A percentile compares a stretch with the other conserved stretches of the same genome.
These are phyloP conservation scores for Spergularia azorica DNA, from an alignment of 179 eudicot species.

Conservation along the genomic window DNA sequence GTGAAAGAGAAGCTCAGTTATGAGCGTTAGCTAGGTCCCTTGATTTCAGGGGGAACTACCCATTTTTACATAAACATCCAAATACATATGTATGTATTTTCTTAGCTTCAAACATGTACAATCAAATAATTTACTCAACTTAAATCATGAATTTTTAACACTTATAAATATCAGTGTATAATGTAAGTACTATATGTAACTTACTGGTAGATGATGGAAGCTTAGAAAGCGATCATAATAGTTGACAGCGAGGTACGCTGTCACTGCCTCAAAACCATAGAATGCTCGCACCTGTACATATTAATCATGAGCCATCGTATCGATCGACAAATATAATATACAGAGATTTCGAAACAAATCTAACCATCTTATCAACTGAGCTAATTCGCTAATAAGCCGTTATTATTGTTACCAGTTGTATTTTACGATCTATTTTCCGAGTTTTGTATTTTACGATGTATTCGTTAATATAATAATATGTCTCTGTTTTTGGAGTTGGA, in stretches of 20 bases:
- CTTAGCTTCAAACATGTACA: background rate
- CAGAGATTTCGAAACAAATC: no score
- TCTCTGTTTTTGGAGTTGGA: no score
- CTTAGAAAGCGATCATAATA: conserved; percentile 72
- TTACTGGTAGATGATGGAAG: conserved; percentile 67
- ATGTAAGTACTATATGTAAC: background rate
- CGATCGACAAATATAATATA: no score
- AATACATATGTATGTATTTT: background rate
- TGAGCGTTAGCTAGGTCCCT: conserved; percentile 4
- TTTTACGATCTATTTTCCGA: no score
- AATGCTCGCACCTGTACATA: conserved; percentile 58
- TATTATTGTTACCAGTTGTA: no score
- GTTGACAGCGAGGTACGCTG: conserved; percentile 86
- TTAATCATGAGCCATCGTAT: no score
- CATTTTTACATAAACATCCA: background rate
- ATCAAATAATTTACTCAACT: background rate
- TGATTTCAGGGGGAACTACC: background rate
- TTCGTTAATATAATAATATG: no score
- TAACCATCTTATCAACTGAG: no score
- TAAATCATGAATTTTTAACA: background rate
- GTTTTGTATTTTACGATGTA: no score
- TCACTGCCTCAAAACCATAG: conserved; percentile 70
- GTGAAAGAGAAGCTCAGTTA: conserved; percentile 18
- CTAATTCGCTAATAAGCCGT: no score
- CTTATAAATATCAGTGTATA: no score